Evolutionary conservation across 2,329 filamentous ascomycete genomes (phyloP), one percentile per base, ranked within the genome.

Genomic region (Phialophora tarda): DNA sequence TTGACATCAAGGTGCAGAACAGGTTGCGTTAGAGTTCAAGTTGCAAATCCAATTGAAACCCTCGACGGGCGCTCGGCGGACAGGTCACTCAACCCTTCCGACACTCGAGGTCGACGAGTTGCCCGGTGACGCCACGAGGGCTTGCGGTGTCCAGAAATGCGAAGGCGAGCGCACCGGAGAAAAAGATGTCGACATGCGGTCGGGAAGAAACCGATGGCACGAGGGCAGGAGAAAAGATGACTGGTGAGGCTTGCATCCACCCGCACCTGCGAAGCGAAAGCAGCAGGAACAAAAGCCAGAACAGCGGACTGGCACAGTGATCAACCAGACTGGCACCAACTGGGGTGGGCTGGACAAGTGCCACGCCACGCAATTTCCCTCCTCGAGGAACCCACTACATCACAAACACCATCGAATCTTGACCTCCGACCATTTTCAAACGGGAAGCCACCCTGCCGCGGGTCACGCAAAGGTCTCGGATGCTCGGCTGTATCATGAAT

Each of bases 281-380:
- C 32, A 58, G 30, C 30, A 58, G 55, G 38, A 58, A 21, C 28
- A 21, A n/a, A 47, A 58, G 53, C 51, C 53, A 34, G 28, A 34
- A 55, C 26, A 34, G 26, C 23, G 28, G 47, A 50, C 47, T 50
- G 44, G 17, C 21, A 51, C 21, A 32, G 26, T 21, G 26, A 2
- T 32, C 14, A 21, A 28, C 21, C 6, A 8, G n/a, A n/a, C 14
- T 12, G 26, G 48, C 21, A 24, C 26, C 48, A 28, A 55, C 53
- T 34, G 26, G 26, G 28, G 53, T 34, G 26, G 53, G 53, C 53
- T 62, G 48, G 34, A 62, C 61, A 59, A 64, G 62, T 60, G 64
- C 64, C 38, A 63, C 65, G 62, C 62, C 67, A 69, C 66, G 64
- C 59, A 69, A 69, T 69, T 59, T 69, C 67, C 61, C 24, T 55